Percentiles rank a stretch among this genome's conserved stretches.
Conservation (phyloP, 495 filamentous ascomycete genomes). For the Penicillium subrubescens region DNA sequence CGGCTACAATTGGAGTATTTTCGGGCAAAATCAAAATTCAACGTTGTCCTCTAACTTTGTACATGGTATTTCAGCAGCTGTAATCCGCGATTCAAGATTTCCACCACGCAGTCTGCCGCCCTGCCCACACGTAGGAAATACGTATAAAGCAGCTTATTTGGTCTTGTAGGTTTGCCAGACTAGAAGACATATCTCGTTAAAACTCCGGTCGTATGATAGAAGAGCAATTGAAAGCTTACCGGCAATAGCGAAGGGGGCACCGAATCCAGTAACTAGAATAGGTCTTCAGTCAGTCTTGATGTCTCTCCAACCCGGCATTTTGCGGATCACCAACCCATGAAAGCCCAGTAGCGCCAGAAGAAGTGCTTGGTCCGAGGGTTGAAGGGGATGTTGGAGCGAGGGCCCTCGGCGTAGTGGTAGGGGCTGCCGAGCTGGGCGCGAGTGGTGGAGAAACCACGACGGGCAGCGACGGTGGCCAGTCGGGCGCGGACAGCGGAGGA, state of each 20-base stretch:
- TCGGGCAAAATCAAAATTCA: constrained; percentile 24
- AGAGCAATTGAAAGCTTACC: constrained; percentile 55
- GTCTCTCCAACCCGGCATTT: constrained; percentile 14
- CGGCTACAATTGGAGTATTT: constrained; percentile 21
- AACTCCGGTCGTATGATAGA: background rate
- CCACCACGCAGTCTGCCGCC: constrained; percentile 23
- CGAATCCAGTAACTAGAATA: constrained; percentile 68
- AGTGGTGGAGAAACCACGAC: constrained; percentile 93
- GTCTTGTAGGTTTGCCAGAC: constrained; percentile 88
- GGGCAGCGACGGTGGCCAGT: constrained; percentile 67
- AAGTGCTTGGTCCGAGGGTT: constrained; percentile 89
- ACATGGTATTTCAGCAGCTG: constrained; percentile 40
- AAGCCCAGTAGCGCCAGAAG: constrained; percentile 77
- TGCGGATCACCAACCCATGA: constrained; percentile 60
- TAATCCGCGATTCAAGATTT: constrained; percentile 26
- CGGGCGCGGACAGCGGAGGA: constrained; percentile 73
- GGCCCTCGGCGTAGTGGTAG: constrained; percentile 98
- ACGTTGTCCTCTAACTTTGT: constrained; percentile 48
- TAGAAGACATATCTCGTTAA: constrained; percentile 43
- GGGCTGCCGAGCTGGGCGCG: constrained; percentile 82
- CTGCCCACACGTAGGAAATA: constrained; percentile 25
- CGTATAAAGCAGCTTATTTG: constrained; percentile 34
- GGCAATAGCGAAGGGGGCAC: constrained; percentile 77
- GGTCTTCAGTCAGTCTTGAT: constrained; percentile 33
- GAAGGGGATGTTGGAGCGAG: constrained; percentile 92